phyloP scores from a whole-genome alignment of 805 yeast species.

The Huiozyma sinensis region DNA sequence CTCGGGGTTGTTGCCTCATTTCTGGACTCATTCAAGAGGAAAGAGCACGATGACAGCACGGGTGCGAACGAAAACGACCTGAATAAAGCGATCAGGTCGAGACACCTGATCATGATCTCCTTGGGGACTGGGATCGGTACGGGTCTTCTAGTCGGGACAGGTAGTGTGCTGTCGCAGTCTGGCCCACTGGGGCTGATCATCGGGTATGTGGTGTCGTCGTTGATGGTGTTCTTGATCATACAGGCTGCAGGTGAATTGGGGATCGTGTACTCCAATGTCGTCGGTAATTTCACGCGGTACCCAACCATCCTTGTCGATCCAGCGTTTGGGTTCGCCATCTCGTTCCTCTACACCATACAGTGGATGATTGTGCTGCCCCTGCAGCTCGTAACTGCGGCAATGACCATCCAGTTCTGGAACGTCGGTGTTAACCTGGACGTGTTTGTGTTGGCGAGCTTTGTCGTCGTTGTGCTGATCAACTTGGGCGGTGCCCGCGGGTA shows the following conservation, averaged over 20 bases:
- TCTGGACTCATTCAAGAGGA: constrained; percentile 3
- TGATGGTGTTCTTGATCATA: constrained; percentile 45
- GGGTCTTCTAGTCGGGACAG: constrained; percentile 49
- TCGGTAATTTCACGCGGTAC: constrained; percentile 54
- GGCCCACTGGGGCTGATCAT: constrained; percentile 41
- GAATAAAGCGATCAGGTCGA: constrained; percentile 7
- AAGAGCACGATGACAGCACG: background rate
- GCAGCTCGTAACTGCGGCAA: constrained; percentile 45
- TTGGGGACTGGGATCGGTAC: constrained; percentile 80
- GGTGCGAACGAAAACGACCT: constrained; percentile 3
- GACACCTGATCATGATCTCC: constrained; percentile 34
- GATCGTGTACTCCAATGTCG: constrained; percentile 41
- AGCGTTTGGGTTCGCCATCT: constrained; percentile 52
- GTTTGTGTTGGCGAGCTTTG: constrained; percentile 19
- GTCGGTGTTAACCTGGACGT: constrained; percentile 16
- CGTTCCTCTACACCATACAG: constrained; percentile 46
- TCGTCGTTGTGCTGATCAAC: constrained; percentile 35
- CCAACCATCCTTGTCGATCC: constrained; percentile 43
- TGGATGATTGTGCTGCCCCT: constrained; percentile 47
- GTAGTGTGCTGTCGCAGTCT: constrained; percentile 32
- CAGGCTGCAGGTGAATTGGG: constrained; percentile 55
- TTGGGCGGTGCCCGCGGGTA: constrained; percentile 45
- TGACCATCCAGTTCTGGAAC: constrained; percentile 41
- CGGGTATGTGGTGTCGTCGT: constrained; percentile 45
- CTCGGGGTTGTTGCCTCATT: background rate